Evolutionary conservation across 2,329 filamentous ascomycete species (phyloP).

Genomic region (Westerdykella sp.): DNA sequence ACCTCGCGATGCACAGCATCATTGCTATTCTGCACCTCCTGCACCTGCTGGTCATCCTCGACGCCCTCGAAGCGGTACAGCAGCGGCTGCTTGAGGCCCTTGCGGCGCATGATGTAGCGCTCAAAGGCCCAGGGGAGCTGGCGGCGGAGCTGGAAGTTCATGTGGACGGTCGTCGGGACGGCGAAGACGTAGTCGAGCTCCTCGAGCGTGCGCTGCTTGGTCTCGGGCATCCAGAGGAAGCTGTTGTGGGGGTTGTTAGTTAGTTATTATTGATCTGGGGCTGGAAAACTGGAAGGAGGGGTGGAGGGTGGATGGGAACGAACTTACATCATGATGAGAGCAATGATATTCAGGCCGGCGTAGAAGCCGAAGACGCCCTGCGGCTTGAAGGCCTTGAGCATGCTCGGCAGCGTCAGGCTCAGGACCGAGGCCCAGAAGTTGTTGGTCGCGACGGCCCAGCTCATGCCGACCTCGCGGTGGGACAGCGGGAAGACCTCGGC

Average conservation of each 20-base stretch:
- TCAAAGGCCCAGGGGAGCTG: slow-evolving; percentile 44
- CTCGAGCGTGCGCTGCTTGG: slow-evolving; percentile 45
- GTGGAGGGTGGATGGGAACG: background rate
- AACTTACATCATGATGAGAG: slow-evolving; percentile 52
- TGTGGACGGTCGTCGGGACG: slow-evolving; percentile 38
- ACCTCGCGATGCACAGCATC: too few relatives aligned
- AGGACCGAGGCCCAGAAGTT: slow-evolving; percentile 54
- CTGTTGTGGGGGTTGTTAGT: too few relatives aligned
- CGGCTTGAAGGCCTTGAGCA: slow-evolving; percentile 47
- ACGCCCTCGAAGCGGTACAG: slow-evolving; percentile 35
- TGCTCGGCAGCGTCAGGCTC: slow-evolving; percentile 57
- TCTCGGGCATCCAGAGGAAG: slow-evolving; percentile 52
- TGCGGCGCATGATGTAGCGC: slow-evolving; percentile 38
- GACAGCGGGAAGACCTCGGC: slow-evolving; percentile 66
- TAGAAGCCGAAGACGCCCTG: slow-evolving; percentile 58
- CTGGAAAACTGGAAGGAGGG: too few relatives aligned
- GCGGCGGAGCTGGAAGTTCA: slow-evolving; percentile 31
- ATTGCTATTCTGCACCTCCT: too few relatives aligned
- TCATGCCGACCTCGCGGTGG: slow-evolving; percentile 67
- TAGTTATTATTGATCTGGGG: slow-evolving; percentile 1
- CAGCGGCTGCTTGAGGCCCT: slow-evolving; percentile 31
- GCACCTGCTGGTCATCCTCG: too few relatives aligned
- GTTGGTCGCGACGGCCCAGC: slow-evolving; percentile 61
- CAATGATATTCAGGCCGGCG: slow-evolving; percentile 53
- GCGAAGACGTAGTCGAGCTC: slow-evolving; percentile 49